phyloP scores from a whole-genome alignment of 768 basidiomycete species.

The Lanmaoa rubissima region DNA sequence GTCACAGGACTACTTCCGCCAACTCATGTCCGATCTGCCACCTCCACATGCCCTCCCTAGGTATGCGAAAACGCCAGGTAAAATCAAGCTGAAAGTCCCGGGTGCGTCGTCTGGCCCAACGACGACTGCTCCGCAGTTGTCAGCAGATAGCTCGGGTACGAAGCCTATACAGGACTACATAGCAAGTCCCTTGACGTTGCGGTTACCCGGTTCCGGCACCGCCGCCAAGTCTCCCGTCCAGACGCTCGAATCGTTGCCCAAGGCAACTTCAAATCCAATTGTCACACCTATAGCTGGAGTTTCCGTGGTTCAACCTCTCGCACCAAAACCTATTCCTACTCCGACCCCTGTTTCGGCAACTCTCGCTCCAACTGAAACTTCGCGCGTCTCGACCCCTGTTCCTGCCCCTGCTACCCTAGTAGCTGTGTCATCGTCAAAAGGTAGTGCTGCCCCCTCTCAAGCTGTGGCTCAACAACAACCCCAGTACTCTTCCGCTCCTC shows the following conservation, averaged over 20 bases:
- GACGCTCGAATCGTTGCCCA: conserved; percentile 17
- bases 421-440: conserved; percentile 17
- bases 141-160: conserved; percentile 12
- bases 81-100: conserved; percentile 73
- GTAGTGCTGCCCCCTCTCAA: conserved; percentile 32
- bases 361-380: conserved; percentile 17
- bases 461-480: conserved; percentile 32
- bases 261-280: conserved; percentile 14
- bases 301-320: conserved; percentile 19
- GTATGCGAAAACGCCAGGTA: conserved; percentile 56
- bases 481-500: conserved; percentile 34
- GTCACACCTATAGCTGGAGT: conserved; percentile 13
- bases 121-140: conserved; percentile 10
- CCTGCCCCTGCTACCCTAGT: conserved; percentile 12
- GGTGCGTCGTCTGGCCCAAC: conserved; percentile 28
- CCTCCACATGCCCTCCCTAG: conserved; percentile 60
- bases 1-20: conserved; percentile 65
- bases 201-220: conserved; percentile 21
- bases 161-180: conserved; percentile 19
- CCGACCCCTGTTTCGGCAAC: conserved; percentile 25
- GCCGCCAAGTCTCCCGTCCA: conserved; percentile 25
- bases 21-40: conserved; percentile 77
- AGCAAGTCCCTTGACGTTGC: conserved; percentile 20
- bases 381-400: conserved; percentile 20
- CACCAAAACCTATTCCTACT: conserved; percentile 24